Conservation (phyloP, 441 rosid species). For the Eutrema salsugineum region DNA sequence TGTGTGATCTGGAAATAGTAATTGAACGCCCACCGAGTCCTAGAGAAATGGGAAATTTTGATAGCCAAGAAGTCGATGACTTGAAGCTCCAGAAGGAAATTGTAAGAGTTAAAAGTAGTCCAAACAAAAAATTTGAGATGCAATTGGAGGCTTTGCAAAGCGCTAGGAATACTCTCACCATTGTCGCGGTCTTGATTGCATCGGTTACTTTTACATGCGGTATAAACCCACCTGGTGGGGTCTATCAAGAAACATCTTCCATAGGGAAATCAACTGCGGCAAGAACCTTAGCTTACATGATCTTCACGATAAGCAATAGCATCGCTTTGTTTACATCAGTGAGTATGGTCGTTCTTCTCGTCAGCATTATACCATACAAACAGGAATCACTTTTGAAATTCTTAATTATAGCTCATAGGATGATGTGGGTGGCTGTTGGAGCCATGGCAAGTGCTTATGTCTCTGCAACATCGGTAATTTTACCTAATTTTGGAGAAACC, state of each 20-base stretch:
- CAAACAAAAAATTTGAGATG: not conserved
- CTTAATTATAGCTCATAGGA: not conserved
- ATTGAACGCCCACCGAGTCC: not conserved
- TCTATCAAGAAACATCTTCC: not conserved
- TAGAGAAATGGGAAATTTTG: not conserved
- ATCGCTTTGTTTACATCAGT: conserved; percentile 9
- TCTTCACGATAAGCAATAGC: conserved; percentile 19
- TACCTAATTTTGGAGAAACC: not conserved
- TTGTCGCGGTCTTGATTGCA: no score
- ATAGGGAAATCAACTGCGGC: not conserved
- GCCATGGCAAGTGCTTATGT: conserved; percentile 15
- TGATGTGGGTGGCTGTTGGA: conserved; percentile 12
- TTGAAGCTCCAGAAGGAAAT: not conserved
- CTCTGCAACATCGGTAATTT: not conserved
- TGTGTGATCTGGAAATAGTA: not conserved
- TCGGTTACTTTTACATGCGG: conserved; percentile 19
- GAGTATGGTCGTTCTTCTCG: not conserved
- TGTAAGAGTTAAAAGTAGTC: not conserved
- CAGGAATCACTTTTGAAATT: not conserved
- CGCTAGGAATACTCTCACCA: not conserved
- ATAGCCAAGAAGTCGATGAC: not conserved
- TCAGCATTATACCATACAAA: conserved; percentile 6
- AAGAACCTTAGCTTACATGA: not conserved
- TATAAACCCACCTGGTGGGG: not conserved
- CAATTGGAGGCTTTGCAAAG: conserved; percentile 5